phyloP scores from a whole-genome alignment of 2,329 filamentous ascomycete genomes.

The Neonectria magnoliae region DNA sequence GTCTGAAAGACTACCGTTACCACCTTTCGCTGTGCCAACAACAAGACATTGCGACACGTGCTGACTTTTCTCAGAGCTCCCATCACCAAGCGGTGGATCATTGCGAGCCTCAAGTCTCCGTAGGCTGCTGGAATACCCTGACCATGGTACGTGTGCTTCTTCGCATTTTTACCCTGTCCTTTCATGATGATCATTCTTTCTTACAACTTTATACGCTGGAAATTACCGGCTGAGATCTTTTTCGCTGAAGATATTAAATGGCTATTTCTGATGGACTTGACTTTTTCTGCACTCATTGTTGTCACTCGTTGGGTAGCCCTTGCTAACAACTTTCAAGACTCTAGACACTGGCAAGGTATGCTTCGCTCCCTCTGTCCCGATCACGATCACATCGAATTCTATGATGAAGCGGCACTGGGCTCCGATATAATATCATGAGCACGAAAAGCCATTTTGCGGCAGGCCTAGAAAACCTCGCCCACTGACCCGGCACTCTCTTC shows the following conservation, averaged over 20 bases:
- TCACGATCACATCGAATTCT: conserved; percentile 42
- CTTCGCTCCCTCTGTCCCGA: conserved; percentile 20
- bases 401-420: conserved; percentile 98
- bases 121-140: background rate
- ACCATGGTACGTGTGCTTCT: conserved; percentile 46
- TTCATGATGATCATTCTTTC: conserved; percentile 71
- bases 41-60: conserved; percentile 26
- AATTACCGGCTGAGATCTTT: conserved; percentile 92
- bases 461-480: conserved; percentile 99
- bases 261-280: conserved; percentile 78
- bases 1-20: conserved; percentile 72
- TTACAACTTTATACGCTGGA: conserved; percentile 77
- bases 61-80: conserved; percentile 41
- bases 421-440: conserved; percentile 83
- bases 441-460: conserved; percentile 89
- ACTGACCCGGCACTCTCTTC: conserved; percentile 69
- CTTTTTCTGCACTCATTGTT: conserved; percentile 23
- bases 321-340: conserved; percentile 47
- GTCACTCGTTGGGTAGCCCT: conserved; percentile 13
- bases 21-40: conserved; percentile 27
- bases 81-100: conserved; percentile 44
- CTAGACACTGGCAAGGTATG: conserved; percentile 49
- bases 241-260: conserved; percentile 83
- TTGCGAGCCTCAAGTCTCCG: conserved; percentile 32
- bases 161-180: conserved; percentile 11